Conservation (phyloP, 441 rosid species). For the Capsella rubella region DNA sequence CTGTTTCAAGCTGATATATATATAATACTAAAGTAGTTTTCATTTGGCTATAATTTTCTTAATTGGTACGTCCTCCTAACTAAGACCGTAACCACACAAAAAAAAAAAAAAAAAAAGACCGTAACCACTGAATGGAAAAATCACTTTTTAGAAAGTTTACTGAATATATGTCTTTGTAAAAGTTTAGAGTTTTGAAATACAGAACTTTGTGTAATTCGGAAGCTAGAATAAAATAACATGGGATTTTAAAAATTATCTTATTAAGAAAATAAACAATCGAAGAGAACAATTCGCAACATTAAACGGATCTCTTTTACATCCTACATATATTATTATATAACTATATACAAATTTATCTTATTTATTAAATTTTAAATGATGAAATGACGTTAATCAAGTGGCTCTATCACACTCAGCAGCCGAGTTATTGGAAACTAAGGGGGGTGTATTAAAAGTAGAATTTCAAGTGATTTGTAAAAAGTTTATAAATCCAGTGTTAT, state of each 20-base stretch:
- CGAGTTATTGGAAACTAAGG: constrained; percentile 1
- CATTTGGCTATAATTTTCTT: not conserved
- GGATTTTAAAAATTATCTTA: not conserved
- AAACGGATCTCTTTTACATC: constrained; percentile 25
- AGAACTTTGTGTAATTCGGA: constrained; percentile 9
- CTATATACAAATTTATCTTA: too few relatives aligned
- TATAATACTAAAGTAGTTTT: not conserved
- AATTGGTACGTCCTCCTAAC: not conserved
- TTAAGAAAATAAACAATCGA: not conserved
- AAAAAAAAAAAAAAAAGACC: too few relatives aligned
- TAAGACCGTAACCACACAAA: not conserved
- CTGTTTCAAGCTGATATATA: constrained; percentile 1
- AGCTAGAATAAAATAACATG: not conserved
- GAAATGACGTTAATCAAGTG: constrained; percentile 15
- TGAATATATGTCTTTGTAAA: not conserved
- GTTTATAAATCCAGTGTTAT: too few relatives aligned
- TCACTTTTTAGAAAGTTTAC: not conserved
- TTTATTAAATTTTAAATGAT: not conserved
- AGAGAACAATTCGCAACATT: constrained; percentile 31
- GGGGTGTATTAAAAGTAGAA: too few relatives aligned
- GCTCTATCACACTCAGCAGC: constrained; percentile 16
- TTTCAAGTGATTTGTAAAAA: too few relatives aligned
- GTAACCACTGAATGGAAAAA: not conserved
- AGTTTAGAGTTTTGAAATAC: not conserved
- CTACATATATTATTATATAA: too few relatives aligned